Conservation (phyloP, 495 filamentous ascomycete species). For the Bacidia gigantensis region DNA sequence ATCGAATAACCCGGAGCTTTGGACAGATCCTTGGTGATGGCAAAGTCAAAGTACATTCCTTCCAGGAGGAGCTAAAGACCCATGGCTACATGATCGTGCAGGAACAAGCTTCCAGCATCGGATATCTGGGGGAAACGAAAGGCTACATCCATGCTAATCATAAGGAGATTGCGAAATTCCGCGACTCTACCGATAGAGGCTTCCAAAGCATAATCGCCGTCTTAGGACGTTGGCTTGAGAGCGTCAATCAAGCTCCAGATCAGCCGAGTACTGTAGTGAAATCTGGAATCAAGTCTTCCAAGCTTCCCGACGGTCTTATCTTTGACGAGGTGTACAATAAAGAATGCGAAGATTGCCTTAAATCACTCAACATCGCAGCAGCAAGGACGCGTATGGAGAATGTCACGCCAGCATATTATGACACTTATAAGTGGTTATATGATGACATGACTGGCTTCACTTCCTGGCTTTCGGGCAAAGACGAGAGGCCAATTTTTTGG, state of each 20-base stretch:
- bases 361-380: slow-evolving; percentile 5
- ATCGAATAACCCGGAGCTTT: slow-evolving; percentile 4
- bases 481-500: slow-evolving; percentile 5
- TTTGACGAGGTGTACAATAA: slow-evolving; percentile 3
- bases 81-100: slow-evolving; percentile 7
- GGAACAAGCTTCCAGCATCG: not conserved
- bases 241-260: not conserved
- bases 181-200: slow-evolving; percentile 20
- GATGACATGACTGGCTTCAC: not conserved
- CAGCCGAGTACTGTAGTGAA: not conserved
- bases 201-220: slow-evolving; percentile 23
- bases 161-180: slow-evolving; percentile 29
- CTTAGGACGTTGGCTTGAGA: not conserved
- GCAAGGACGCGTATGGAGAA: slow-evolving; percentile 4
- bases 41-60: slow-evolving; percentile 5
- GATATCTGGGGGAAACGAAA: slow-evolving; percentile 3
- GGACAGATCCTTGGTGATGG: not conserved
- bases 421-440: slow-evolving; percentile 7
- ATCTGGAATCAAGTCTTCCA: not conserved
- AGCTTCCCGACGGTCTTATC: not conserved
- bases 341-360: slow-evolving; percentile 2
- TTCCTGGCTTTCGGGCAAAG: slow-evolving; percentile 3
- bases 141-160: slow-evolving; percentile 26
- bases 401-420: not conserved
- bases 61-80: slow-evolving; percentile 8